Percentiles rank a stretch among this genome's conserved stretches.
Conservation (phyloP, 73 alveolate genomes). For the Paraurostyla sp. region DNA sequence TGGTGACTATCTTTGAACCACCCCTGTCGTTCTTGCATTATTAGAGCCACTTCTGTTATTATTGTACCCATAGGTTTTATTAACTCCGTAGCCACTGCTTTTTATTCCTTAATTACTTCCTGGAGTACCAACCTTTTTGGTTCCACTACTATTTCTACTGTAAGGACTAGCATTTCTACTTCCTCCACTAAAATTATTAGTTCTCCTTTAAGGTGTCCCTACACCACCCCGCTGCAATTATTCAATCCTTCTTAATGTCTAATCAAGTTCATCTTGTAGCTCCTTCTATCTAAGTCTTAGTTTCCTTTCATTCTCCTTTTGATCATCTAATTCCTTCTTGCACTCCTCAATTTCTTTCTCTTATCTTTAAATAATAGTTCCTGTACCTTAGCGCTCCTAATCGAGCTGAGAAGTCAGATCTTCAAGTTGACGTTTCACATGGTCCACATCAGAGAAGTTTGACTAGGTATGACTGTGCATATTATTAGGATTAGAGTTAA, state of each 20-base stretch:
- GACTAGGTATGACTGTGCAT: not conserved
- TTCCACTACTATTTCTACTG: constrained; percentile 8
- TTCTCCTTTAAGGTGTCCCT: not conserved
- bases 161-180: constrained; percentile 45
- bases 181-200: not conserved
- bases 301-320: constrained; percentile 50
- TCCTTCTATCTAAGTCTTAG: constrained; percentile 63
- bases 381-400: not conserved
- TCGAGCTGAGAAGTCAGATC: constrained; percentile 21
- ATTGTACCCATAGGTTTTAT: not conserved
- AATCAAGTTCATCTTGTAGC: constrained; percentile 71
- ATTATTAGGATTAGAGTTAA: constrained; percentile 4
- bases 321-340: constrained; percentile 37
- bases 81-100: not conserved
- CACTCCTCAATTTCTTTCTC: constrained; percentile 59
- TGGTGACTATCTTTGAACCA: not conserved
- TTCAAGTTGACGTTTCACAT: constrained; percentile 40
- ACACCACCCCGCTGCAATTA: constrained; percentile 60
- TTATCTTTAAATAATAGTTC: constrained; percentile 13
- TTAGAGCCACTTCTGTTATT: not conserved
- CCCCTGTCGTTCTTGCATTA: constrained; percentile 11
- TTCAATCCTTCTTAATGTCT: constrained; percentile 54
- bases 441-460: constrained; percentile 36
- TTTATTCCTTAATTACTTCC: not conserved
- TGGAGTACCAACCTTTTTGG: not conserved